Conservation (phyloP, 805 yeast species). For the Wickerhamomyces xylosicus region DNA sequence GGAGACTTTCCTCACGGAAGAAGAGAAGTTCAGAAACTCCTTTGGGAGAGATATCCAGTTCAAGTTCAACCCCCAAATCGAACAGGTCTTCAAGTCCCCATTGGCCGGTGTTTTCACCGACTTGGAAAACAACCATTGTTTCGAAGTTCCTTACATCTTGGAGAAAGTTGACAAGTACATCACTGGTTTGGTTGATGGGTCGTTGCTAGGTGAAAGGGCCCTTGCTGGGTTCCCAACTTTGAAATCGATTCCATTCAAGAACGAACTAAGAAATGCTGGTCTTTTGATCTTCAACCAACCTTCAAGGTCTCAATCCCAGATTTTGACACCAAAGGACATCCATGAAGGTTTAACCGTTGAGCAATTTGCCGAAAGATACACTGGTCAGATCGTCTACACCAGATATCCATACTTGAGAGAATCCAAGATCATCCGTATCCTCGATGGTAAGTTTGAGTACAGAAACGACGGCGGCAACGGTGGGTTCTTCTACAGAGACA, state of each 20-base stretch:
- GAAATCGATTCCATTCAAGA: conserved; percentile 52
- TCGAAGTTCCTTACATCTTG: conserved; percentile 44
- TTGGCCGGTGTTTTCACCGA: conserved; percentile 69
- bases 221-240: conserved; percentile 89
- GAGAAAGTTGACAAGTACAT: conserved; percentile 35
- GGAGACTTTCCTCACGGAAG: conserved; percentile 51
- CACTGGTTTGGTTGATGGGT: conserved; percentile 56
- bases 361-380: conserved; percentile 53
- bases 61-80: conserved; percentile 67
- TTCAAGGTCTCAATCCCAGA: conserved; percentile 72
- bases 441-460: conserved; percentile 43
- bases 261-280: conserved; percentile 46
- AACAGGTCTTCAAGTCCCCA: conserved; percentile 61
- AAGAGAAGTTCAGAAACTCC: conserved; percentile 64
- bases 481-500: conserved; percentile 24
- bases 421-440: conserved; percentile 55
- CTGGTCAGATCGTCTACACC: conserved; percentile 57
- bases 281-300: conserved; percentile 79
- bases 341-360: conserved; percentile 46
- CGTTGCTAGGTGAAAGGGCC: conserved; percentile 56
- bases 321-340: conserved; percentile 47
- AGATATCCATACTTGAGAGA: conserved; percentile 91
- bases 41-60: conserved; percentile 65
- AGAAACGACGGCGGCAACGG: conserved; percentile 20
- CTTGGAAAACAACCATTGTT: conserved; percentile 70